phyloP scores from a whole-genome alignment of 1,284 basidiomycete species.

The Sporisorium exsertum region DNA sequence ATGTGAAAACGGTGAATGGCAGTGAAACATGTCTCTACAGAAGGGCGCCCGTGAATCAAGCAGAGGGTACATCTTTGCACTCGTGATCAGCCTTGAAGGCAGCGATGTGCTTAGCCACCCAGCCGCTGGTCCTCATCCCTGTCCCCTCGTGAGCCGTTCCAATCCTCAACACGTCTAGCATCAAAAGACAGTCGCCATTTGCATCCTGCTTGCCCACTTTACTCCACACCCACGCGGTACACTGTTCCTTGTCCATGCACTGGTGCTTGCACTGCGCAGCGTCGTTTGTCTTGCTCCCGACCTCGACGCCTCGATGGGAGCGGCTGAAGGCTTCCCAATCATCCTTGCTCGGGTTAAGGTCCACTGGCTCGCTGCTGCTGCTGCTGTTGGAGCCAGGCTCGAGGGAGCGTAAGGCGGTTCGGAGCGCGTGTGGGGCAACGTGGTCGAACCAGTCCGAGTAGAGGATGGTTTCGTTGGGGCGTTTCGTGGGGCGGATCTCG shows the following conservation, averaged over 20 bases:
- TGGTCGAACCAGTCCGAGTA: slow-evolving; percentile 31
- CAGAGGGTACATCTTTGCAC: slow-evolving; percentile 24
- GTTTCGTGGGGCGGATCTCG: slow-evolving; percentile 11
- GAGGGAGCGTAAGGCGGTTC: not conserved
- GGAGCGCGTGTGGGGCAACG: slow-evolving; percentile 13
- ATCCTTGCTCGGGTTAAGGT: slow-evolving; percentile 15
- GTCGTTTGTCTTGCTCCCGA: not conserved
- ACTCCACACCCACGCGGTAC: slow-evolving; percentile 41
- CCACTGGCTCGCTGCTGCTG: not conserved
- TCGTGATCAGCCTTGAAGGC: slow-evolving; percentile 20
- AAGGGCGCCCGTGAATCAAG: not conserved
- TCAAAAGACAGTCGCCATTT: slow-evolving; percentile 27
- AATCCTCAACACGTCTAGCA: slow-evolving; percentile 23
- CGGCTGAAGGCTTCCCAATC: slow-evolving; percentile 33
- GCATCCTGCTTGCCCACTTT: slow-evolving; percentile 11
- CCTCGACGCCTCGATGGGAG: slow-evolving; percentile 10
- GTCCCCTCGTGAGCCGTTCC: slow-evolving; percentile 26
- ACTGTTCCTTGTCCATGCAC: slow-evolving; percentile 16
- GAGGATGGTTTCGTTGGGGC: slow-evolving; percentile 9
- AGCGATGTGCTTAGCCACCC: slow-evolving; percentile 17
- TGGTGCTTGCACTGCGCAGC: slow-evolving; percentile 9
- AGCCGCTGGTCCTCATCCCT: slow-evolving; percentile 30
- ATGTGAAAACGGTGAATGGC: not conserved
- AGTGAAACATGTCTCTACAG: not conserved
- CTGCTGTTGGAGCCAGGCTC: not conserved